Evolutionary conservation across 139 green algal species (phyloP).

Genomic region (Yamagishiella unicocca): DNA sequence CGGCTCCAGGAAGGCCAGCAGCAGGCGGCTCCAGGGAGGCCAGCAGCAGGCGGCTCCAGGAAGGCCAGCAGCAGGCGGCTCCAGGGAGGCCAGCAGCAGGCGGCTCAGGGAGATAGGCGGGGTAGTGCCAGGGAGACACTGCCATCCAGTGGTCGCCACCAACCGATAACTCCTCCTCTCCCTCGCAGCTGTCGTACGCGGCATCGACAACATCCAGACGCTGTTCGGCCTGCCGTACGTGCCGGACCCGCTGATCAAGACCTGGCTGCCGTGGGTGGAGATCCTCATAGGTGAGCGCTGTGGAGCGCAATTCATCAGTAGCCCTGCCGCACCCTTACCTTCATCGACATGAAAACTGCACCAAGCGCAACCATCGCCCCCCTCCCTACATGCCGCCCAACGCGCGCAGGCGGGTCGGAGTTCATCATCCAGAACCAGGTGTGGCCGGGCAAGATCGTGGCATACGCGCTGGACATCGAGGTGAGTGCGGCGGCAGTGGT

Average conservation of each 20-base stretch:
- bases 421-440: constrained; percentile 21
- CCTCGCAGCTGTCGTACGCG: background rate
- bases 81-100: no score
- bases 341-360: no score
- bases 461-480: constrained; percentile 2
- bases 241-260: background rate
- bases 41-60: no score
- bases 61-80: no score
- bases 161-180: background rate
- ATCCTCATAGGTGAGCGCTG: constrained; percentile 11
- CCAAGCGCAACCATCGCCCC: background rate
- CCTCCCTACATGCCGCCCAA: background rate
- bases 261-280: constrained; percentile 29
- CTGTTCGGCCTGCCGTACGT: constrained; percentile 16
- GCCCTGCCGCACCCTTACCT: no score
- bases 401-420: constrained; percentile 14
- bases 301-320: background rate
- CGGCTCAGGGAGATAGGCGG: no score
- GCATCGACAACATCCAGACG: constrained; percentile 31
- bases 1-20: no score
- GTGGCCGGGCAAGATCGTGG: constrained; percentile 33
- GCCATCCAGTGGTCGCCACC: no score
- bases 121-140: no score
- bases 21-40: no score
- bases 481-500: background rate